These are phyloP conservation scores for Venturia oleaginea DNA, from an alignment of 2,329 filamentous ascomycete genomes.

Conservation along the genomic window DNA sequence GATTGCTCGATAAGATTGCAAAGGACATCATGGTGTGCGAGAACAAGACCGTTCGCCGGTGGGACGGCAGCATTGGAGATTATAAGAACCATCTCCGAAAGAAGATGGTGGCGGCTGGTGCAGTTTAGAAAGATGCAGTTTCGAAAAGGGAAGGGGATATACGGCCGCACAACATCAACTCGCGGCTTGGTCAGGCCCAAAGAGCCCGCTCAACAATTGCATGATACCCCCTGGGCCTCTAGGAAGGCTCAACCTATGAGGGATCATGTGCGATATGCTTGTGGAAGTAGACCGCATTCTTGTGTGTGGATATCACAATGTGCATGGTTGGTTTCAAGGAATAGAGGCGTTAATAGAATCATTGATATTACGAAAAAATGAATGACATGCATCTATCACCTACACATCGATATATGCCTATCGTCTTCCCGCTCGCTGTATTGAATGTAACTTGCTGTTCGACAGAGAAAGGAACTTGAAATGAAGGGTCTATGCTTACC, in stretches of 20 bases:
- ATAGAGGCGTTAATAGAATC: conserved; percentile 10
- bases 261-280: neutral
- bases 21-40: conserved; percentile 99
- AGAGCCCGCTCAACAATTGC: neutral
- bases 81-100: conserved; percentile 99
- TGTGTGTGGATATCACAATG: neutral
- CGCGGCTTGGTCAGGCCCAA: neutral
- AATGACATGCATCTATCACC: neutral
- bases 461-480: too few relatives aligned
- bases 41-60: conserved; percentile 84
- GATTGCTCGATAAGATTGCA: conserved; percentile 96
- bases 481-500: too few relatives aligned
- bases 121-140: conserved; percentile 53
- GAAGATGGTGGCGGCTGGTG: conserved; percentile 90
- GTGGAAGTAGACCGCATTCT: neutral
- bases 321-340: neutral
- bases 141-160: neutral
- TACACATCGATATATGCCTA: neutral
- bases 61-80: conserved; percentile 80
- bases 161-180: neutral
- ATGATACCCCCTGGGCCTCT: neutral
- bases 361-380: neutral
- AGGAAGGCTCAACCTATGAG: neutral
- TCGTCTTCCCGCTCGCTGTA: neutral
- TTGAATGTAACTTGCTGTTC: neutral